A percentile compares a stretch with the other conserved stretches of the same genome.
Evolutionary conservation across 2,329 filamentous ascomycete genomes (phyloP).

Genomic region (Aspergillus sp.): DNA sequence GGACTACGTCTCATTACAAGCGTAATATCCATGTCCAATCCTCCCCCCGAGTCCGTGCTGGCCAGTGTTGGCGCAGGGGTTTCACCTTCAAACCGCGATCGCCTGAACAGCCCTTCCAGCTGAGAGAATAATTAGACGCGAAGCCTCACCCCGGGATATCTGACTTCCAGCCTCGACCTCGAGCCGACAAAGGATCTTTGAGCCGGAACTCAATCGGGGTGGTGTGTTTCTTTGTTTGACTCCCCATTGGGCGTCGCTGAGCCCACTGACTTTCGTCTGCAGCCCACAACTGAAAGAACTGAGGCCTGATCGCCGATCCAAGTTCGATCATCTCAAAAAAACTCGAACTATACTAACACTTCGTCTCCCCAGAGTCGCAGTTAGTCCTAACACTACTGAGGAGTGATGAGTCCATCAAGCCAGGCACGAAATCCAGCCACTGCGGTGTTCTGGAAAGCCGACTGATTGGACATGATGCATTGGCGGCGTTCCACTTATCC

Average conservation of each 20-base stretch:
- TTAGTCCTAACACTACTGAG: too few relatives aligned
- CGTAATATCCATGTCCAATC: not conserved
- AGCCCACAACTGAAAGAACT: not conserved
- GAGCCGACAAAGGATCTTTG: not conserved
- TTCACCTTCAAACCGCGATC: slow-evolving; percentile 6
- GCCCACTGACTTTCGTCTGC: not conserved
- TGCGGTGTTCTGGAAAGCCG: not conserved
- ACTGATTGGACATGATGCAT: slow-evolving; percentile 1
- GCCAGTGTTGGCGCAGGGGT: not conserved
- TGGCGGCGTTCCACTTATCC: slow-evolving; percentile 1
- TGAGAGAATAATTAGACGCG: not conserved
- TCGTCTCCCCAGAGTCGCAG: too few relatives aligned
- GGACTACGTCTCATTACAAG: not conserved
- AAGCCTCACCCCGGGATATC: not conserved
- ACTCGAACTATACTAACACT: not conserved
- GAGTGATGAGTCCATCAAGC: not conserved
- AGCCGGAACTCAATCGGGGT: not conserved
- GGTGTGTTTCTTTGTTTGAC: slow-evolving; percentile 5
- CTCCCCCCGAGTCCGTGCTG: not conserved
- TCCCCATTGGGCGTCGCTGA: not conserved
- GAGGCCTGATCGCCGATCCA: not conserved
- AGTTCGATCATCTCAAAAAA: not conserved
- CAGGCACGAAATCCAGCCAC: not conserved
- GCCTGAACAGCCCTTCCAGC: not conserved
- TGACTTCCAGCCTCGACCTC: not conserved